Percentiles rank a stretch among this genome's conserved stretches.
phyloP scores from a whole-genome alignment of 1,284 basidiomycete species.

The Leccinum insigne region DNA sequence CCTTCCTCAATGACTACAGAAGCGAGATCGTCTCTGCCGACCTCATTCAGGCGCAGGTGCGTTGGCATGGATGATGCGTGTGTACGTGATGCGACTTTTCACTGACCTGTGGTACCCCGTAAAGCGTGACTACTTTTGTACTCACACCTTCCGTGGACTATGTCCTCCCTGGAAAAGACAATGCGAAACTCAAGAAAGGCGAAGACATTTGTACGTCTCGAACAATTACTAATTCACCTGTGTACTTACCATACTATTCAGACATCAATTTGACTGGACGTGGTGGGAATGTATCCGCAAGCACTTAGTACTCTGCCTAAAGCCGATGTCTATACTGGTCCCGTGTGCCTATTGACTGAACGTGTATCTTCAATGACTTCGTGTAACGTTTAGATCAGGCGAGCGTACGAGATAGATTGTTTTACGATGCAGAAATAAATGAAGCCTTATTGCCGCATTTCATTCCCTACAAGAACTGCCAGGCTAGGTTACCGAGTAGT shows the following conservation, averaged over 20 bases:
- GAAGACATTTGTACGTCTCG: slow-evolving; percentile 82
- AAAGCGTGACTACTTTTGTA: slow-evolving; percentile 90
- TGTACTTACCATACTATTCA: slow-evolving; percentile 31
- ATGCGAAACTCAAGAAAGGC: slow-evolving; percentile 74
- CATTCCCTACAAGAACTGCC: not conserved
- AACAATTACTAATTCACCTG: slow-evolving; percentile 7
- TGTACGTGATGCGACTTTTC: not conserved
- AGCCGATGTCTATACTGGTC: slow-evolving; percentile 2
- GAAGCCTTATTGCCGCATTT: not conserved
- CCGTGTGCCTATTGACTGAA: slow-evolving; percentile 20
- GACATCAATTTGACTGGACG: slow-evolving; percentile 94
- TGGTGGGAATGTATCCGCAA: slow-evolving; percentile 92
- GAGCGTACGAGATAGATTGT: slow-evolving; percentile 19
- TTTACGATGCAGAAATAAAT: slow-evolving; percentile 15
- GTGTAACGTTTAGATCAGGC: slow-evolving; percentile 14
- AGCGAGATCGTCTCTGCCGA: slow-evolving; percentile 93
- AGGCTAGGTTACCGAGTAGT: not conserved
- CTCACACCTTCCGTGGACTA: slow-evolving; percentile 81
- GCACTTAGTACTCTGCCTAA: slow-evolving; percentile 85
- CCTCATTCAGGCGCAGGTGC: slow-evolving; percentile 90
- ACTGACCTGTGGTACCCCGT: slow-evolving; percentile 34
- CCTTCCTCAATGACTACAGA: slow-evolving; percentile 89
- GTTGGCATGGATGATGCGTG: slow-evolving; percentile 8
- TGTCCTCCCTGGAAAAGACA: slow-evolving; percentile 89
- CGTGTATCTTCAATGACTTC: not conserved